Base-by-base conservation (phyloP, 129 eudicot species). In the Erigeron canadensis region DNA sequence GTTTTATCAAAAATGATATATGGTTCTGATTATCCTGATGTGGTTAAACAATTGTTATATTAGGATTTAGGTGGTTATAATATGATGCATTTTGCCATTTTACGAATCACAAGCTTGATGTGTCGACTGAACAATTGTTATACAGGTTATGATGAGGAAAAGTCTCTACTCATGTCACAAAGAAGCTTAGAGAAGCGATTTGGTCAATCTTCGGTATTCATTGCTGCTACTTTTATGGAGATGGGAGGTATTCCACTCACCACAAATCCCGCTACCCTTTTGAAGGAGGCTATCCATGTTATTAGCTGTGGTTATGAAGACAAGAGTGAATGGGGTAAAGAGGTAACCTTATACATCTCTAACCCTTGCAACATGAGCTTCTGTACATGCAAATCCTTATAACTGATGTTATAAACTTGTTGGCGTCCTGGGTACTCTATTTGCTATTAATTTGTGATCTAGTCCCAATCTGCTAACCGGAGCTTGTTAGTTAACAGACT, bases 311-410 rank as follows among this genome's bases (percentile, higher is more conserved):
- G 95, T 37, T 88, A 88, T 13, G 95, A 88, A 79, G 90, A 85
- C 75, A 88, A 88, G 63, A 82, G 84, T 18, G 95, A 88, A 65
- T 88, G 95, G 95, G 95, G 90, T 58, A 88, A 88, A 85, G 95
- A 88, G 95, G 95, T 88, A 75, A 55, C 15, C 6, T 18, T 10
- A 34, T 28, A 43, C 13, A 76, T 40, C 59, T 48, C 16, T 47
- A 39, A 58, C 13, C n/a, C 1, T 19, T 65, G 22, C 63, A 61
- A 34, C 34, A 17, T 60, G 44, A 51, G 65, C 19, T 71, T 56
- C 23, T 66, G 42, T 41, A 13, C 42, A 21, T 18, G 51, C 19
- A 40, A 41, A 70, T 7, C 4, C 8, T 13, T 5, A 70, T 17
- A 17, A 28, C 34, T 3, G 3, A 1, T 28, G 34, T 28, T 28